A percentile compares a stretch with the other conserved stretches of the same genome.
Evolutionary conservation across 129 eudicot species (phyloP).

Genomic region (Logfia minima): DNA sequence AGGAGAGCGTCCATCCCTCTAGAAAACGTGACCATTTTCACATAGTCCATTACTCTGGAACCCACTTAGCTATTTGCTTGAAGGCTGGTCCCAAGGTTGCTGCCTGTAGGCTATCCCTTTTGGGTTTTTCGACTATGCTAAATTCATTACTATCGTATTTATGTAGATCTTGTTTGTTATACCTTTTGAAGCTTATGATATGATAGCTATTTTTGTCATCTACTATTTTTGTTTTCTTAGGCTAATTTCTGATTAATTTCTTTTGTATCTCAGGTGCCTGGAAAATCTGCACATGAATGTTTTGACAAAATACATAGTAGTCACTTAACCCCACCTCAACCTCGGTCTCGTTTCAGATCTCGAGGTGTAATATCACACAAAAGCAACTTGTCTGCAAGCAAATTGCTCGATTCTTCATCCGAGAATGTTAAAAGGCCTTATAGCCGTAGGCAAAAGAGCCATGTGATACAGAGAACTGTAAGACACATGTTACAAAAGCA

Average conservation of each 20-base stretch:
- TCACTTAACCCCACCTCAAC: slow-evolving; percentile 54
- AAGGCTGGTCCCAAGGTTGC: not conserved
- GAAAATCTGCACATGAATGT: slow-evolving; percentile 81
- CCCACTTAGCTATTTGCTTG: too few species aligned
- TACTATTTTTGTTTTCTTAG: not conserved
- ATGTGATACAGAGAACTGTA: slow-evolving; percentile 47
- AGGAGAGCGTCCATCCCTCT: too few species aligned
- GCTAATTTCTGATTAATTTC: not conserved
- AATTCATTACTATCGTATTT: not conserved
- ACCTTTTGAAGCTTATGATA: not conserved
- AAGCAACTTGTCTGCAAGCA: slow-evolving; percentile 38
- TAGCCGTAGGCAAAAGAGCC: slow-evolving; percentile 29
- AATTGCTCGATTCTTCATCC: slow-evolving; percentile 39
- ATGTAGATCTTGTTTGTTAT: not conserved
- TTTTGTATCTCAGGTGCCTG: slow-evolving; percentile 58
- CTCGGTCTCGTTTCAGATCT: slow-evolving; percentile 48
- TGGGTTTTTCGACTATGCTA: not conserved
- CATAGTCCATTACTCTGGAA: too few species aligned
- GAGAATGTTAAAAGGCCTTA: slow-evolving; percentile 15
- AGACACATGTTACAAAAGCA: slow-evolving; percentile 55
- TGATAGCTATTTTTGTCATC: not conserved
- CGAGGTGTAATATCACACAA: slow-evolving; percentile 28
- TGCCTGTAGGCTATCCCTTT: not conserved
- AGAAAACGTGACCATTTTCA: too few species aligned
- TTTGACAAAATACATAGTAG: slow-evolving; percentile 65